A percentile compares a stretch with the other conserved stretches of the same genome.
Conservation (phyloP, 176 grass and related monocot species). For the Aegilops longissima region DNA sequence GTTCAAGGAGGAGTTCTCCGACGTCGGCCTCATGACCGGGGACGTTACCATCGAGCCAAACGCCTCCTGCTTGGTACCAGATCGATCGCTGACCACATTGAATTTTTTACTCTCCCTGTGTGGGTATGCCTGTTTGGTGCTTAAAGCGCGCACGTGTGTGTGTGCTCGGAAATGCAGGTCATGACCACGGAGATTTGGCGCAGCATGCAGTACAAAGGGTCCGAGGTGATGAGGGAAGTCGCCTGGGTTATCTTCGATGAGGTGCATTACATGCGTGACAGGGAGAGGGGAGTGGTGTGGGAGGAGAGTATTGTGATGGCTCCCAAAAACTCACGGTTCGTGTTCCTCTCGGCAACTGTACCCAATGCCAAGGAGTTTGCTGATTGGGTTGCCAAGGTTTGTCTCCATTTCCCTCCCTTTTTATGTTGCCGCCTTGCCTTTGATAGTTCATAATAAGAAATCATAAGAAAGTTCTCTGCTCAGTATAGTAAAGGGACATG, state of each 20-base stretch:
- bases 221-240: slow-evolving; percentile 90
- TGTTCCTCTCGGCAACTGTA: slow-evolving; percentile 93
- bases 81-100: not conserved
- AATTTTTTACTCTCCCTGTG: not conserved
- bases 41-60: slow-evolving; percentile 93
- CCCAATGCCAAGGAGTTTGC: slow-evolving; percentile 97
- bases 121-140: not conserved
- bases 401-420: not conserved
- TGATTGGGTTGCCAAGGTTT: slow-evolving; percentile 98
- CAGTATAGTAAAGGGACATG: not conserved
- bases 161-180: slow-evolving; percentile 43
- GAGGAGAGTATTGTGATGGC: slow-evolving; percentile 99
- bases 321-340: slow-evolving; percentile 89
- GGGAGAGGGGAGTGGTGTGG: slow-evolving; percentile 96
- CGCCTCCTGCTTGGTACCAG: slow-evolving; percentile 78
- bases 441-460: not conserved
- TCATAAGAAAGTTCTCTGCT: not conserved
- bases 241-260: slow-evolving; percentile 98
- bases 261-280: slow-evolving; percentile 98
- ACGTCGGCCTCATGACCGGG: slow-evolving; percentile 93
- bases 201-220: slow-evolving; percentile 97
- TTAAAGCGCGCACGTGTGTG: too few relatives aligned
- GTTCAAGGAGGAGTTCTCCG: slow-evolving; percentile 89
- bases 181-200: slow-evolving; percentile 99
- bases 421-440: not conserved